Evolutionary conservation across 306 rosid genomes (phyloP).

Genomic region (Oemleria cerasiformis): DNA sequence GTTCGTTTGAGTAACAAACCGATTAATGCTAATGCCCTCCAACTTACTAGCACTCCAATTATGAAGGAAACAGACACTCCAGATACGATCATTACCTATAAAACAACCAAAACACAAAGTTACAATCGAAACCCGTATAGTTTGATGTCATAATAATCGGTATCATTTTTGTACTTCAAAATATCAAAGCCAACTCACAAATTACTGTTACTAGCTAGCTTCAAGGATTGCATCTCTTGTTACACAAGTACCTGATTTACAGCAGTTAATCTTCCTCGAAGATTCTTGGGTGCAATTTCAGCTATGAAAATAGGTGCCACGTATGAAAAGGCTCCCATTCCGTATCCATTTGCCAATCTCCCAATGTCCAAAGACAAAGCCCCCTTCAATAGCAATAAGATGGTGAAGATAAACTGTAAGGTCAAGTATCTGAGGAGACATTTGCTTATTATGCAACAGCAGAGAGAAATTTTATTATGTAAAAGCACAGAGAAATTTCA

Average conservation of each 20-base stretch:
- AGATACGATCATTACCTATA: conserved; percentile 68
- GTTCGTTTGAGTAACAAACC: conserved; percentile 36
- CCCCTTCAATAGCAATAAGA: conserved; percentile 40
- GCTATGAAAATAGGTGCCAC: conserved; percentile 91
- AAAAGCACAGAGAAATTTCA: conserved; percentile 8
- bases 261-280: conserved; percentile 79
- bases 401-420: conserved; percentile 12
- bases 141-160: neutral
- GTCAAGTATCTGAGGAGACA: conserved; percentile 10
- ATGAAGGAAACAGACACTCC: conserved; percentile 70
- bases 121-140: neutral
- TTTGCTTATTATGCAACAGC: conserved; percentile 12
- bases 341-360: conserved; percentile 92
- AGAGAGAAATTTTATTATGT: neutral
- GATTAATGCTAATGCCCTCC: conserved; percentile 71
- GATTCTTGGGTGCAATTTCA: conserved; percentile 89
- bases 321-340: conserved; percentile 91
- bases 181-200: neutral
- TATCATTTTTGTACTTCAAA: neutral
- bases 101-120: neutral
- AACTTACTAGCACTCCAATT: conserved; percentile 72
- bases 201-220: neutral
- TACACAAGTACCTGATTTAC: conserved; percentile 61
- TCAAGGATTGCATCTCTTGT: neutral
- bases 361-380: conserved; percentile 71